These are phyloP conservation scores for Cytidiella melzeri DNA, from an alignment of 768 basidiomycete genomes.

Conservation along the genomic window DNA sequence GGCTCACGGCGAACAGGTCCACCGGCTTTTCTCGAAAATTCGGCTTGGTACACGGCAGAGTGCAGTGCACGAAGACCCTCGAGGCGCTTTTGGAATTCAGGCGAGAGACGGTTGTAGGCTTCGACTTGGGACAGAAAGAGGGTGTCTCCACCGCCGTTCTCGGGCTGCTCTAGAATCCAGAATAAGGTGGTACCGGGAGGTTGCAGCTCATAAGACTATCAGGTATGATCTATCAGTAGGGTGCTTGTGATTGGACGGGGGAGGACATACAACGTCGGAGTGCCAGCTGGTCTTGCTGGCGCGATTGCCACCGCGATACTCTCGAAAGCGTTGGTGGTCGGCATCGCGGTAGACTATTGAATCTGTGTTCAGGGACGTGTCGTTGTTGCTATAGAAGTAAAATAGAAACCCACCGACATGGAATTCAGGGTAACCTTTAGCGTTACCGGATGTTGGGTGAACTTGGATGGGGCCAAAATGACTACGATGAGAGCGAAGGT, in stretches of 20 bases:
- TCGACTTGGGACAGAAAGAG: conserved; percentile 53
- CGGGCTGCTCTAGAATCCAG: conserved; percentile 43
- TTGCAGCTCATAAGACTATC: conserved; percentile 47
- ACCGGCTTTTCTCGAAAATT: conserved; percentile 33
- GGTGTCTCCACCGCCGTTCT: conserved; percentile 42
- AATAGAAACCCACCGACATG: conserved; percentile 43
- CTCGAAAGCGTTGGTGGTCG: conserved; percentile 35
- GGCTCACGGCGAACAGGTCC: conserved; percentile 43
- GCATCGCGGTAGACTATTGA: conserved; percentile 47
- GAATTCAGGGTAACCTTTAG: conserved; percentile 51
- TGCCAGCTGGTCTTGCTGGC: conserved; percentile 43
- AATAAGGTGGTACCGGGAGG: conserved; percentile 52
- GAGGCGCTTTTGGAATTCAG: conserved; percentile 49
- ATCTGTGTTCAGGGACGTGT: background rate
- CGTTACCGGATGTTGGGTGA: conserved; percentile 41
- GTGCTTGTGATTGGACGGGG: background rate
- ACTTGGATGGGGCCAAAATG: conserved; percentile 24
- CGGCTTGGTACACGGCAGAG: conserved; percentile 42
- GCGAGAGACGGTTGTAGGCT: conserved; percentile 53
- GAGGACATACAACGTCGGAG: conserved; percentile 42
- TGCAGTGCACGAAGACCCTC: conserved; percentile 54
- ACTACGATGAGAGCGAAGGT: conserved; percentile 1
- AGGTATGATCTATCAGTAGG: background rate
- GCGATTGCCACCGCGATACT: conserved; percentile 38
- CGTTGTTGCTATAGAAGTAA: background rate